Conservation (phyloP, 257 asterid species). For the Ballota nigra region DNA sequence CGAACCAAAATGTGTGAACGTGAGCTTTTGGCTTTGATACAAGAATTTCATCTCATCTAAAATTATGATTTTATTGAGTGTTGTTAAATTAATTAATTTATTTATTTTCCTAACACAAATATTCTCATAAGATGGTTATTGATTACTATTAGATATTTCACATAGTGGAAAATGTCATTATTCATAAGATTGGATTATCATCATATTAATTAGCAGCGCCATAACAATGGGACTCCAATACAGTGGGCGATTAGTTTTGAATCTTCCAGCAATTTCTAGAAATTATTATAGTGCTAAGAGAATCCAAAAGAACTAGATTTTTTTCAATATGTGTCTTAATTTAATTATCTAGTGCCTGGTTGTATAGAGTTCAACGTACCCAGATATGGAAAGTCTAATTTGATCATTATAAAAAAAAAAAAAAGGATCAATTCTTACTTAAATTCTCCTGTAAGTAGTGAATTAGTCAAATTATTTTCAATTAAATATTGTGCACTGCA, state of each 20-base stretch:
- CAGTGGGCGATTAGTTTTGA: background rate
- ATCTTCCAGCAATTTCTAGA: conserved; percentile 19
- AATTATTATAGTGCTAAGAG: background rate
- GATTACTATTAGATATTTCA: background rate
- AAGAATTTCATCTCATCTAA: no score
- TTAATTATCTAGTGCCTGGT: background rate
- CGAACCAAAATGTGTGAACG: no score
- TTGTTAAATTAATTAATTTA: no score
- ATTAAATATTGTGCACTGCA: background rate
- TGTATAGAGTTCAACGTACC: background rate
- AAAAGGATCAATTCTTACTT: background rate
- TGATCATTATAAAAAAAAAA: background rate
- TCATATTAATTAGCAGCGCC: conserved; percentile 14
- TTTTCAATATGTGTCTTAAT: no score
- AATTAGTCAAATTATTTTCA: background rate
- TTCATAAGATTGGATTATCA: conserved; percentile 15
- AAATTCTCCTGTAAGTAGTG: background rate
- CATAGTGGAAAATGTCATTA: conserved; percentile 28
- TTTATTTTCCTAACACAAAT: background rate
- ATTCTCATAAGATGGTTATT: background rate
- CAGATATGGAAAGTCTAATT: background rate
- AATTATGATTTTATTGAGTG: no score
- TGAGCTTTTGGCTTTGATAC: no score
- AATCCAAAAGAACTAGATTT: background rate
- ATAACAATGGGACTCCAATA: conserved; percentile 26